Evolutionary conservation across 176 grass and related monocot species (phyloP).

Genomic region (Raddia guianensis): DNA sequence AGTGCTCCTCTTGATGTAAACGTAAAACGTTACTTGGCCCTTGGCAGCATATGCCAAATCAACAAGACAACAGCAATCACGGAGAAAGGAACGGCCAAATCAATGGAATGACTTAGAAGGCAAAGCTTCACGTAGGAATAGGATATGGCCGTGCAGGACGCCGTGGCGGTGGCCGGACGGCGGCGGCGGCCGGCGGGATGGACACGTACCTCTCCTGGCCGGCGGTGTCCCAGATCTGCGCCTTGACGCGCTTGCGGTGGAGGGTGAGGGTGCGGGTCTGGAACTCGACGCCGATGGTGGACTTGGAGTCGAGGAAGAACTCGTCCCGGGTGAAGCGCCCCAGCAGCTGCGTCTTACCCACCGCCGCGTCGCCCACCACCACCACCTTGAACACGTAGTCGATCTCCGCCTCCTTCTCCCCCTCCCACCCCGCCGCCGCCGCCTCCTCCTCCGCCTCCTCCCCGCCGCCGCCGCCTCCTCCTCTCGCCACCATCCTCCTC

Average conservation of each 20-base stretch:
- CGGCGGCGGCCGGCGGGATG: too few species aligned
- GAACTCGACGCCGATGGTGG: slow-evolving; percentile 98
- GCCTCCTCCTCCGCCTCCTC: slow-evolving; percentile 25
- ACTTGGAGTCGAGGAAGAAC: slow-evolving; percentile 92
- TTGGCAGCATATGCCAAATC: neutral
- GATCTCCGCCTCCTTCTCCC: slow-evolving; percentile 64
- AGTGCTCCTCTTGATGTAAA: neutral
- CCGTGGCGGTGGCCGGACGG: neutral
- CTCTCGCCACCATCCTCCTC: slow-evolving; percentile 3
- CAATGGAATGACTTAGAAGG: neutral
- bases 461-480: neutral
- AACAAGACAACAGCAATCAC: neutral
- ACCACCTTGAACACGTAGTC: slow-evolving; percentile 76
- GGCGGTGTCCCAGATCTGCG: slow-evolving; percentile 98
- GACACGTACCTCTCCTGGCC: slow-evolving; percentile 73
- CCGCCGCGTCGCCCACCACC: slow-evolving; percentile 60
- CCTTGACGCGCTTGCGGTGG: slow-evolving; percentile 73
- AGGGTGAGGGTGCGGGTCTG: slow-evolving; percentile 51
- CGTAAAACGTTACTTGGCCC: neutral
- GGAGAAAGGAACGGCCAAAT: neutral
- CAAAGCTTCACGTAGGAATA: neutral
- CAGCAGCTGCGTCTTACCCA: slow-evolving; percentile 72
- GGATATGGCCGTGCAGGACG: neutral
- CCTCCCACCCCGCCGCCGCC: slow-evolving; percentile 43
- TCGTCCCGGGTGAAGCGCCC: slow-evolving; percentile 57